These are phyloP conservation scores for Rhodotorula toruloides DNA, from an alignment of 768 basidiomycete genomes.

Conservation along the genomic window DNA sequence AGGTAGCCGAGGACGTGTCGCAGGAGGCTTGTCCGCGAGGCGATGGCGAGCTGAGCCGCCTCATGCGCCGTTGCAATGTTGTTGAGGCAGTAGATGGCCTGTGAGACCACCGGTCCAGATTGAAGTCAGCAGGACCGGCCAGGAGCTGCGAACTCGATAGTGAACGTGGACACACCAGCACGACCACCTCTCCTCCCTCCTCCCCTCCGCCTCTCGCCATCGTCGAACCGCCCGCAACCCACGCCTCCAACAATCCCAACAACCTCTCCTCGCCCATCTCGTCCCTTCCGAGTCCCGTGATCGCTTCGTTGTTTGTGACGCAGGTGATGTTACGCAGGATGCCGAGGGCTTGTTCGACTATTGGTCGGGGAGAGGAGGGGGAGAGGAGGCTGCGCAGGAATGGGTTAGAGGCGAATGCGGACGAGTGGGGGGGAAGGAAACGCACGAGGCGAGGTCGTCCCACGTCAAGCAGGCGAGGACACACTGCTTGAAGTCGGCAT, in stretches of 20 bases:
- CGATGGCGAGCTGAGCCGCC: conserved; percentile 35
- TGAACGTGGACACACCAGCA: conserved; percentile 17
- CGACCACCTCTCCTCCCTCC: neutral
- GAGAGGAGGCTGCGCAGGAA: conserved; percentile 9
- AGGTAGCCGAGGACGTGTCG: conserved; percentile 33
- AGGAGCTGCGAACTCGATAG: neutral
- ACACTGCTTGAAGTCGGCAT: conserved; percentile 28
- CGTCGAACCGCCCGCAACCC: neutral
- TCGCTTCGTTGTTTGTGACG: conserved; percentile 15
- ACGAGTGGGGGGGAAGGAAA: neutral
- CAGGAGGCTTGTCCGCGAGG: conserved; percentile 22
- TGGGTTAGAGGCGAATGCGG: neutral
- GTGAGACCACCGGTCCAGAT: too few relatives aligned
- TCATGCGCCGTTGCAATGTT: conserved; percentile 38
- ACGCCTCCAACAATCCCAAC: conserved; percentile 17
- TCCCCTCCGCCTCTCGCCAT: neutral
- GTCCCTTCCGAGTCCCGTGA: conserved; percentile 12
- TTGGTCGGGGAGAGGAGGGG: neutral
- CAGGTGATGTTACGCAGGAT: conserved; percentile 39
- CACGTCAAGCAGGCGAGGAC: conserved; percentile 26
- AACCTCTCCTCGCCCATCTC: conserved; percentile 30
- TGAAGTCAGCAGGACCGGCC: fast-evolving
- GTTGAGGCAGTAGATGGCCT: conserved; percentile 38
- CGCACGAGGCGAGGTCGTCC: conserved; percentile 31
- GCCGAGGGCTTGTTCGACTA: conserved; percentile 31